Percentiles rank a stretch among this genome's conserved stretches.
phyloP scores from a whole-genome alignment of 2,329 filamentous ascomycete species.

The Hymenoscyphus occultus region DNA sequence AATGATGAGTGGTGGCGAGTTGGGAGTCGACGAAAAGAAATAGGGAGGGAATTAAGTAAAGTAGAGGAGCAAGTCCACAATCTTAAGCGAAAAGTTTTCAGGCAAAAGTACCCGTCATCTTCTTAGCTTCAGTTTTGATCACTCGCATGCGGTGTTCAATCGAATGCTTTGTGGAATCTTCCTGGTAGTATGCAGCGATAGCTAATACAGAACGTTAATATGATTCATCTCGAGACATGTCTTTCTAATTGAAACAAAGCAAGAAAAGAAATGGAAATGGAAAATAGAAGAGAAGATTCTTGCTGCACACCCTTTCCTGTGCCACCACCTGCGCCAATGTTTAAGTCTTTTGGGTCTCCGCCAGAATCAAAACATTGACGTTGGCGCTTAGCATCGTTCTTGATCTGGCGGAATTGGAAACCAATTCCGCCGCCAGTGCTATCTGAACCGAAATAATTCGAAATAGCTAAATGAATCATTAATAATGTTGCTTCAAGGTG shows the following conservation, averaged over 20 bases:
- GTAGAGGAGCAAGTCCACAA: background rate
- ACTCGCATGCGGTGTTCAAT: slow-evolving; percentile 33
- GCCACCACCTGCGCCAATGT: slow-evolving; percentile 15
- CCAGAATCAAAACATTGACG: slow-evolving; percentile 44
- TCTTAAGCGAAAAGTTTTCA: background rate
- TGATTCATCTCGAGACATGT: background rate
- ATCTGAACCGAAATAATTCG: slow-evolving; percentile 55
- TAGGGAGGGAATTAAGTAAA: slow-evolving; percentile 14
- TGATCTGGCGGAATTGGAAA: slow-evolving; percentile 58
- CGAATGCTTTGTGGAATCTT: slow-evolving; percentile 26
- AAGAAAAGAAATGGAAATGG: slow-evolving; percentile 8
- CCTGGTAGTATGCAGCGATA: slow-evolving; percentile 23
- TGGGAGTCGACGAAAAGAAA: slow-evolving; percentile 18
- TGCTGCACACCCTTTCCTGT: slow-evolving; percentile 11
- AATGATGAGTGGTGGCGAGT: slow-evolving; percentile 14
- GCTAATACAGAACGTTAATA: slow-evolving; percentile 26
- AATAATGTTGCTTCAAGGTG: background rate
- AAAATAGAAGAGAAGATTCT: background rate
- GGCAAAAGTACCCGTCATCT: slow-evolving; percentile 14
- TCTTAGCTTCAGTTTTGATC: slow-evolving; percentile 31
- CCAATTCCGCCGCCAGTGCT: slow-evolving; percentile 56
- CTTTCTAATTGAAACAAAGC: slow-evolving; percentile 9
- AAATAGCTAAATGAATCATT: slow-evolving; percentile 47
- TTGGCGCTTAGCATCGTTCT: slow-evolving; percentile 50
- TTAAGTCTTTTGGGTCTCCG: slow-evolving; percentile 41